Base-by-base conservation (phyloP, 345 rosid genomes). In the Salix brachista region DNA sequence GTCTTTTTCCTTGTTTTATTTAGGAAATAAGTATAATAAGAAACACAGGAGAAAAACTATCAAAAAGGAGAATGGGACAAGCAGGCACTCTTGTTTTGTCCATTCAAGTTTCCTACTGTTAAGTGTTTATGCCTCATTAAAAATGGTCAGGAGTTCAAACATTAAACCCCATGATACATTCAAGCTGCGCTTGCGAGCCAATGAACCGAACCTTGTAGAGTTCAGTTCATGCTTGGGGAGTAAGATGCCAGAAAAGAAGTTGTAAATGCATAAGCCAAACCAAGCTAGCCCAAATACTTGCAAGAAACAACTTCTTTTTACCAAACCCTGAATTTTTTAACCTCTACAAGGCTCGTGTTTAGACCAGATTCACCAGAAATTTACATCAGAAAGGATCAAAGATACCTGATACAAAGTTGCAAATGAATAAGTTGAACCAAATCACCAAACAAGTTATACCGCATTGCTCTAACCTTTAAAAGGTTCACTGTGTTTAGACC, bases 401-500 rank as follows among this genome's bases (percentile, higher is more conserved):
- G 58, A 52, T 52, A n/a, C 58, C 1, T 5, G 50, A 46, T 46
- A 13, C 18, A 46, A 52, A 52, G 58, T 18, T 52, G 58, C n/a
- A 52, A 52, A 52, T 52, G n/a, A 52, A 52, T 18, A 52, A 52
- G 58, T n/a, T 52, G 56, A 52, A 52, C n/a, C 8, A 52, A 52
- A 8, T 7, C 54, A 48, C 21, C 54, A 17, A 5, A 48, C 7
- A 48, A 48, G 54, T 19, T 48, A 6, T 50, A 50, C 17, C 50
- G 14, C 3, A 14, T 46, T 3, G 18, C 50, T 71, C 89, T 81
- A 70, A 94, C 99, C 99, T 93, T 93, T 71, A 95, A 85, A 76
- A 95, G 91, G 87, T 89, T 91, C 80, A 95, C 97, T 13, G 99
- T 93, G 87, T 95, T 95, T 66, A 93, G 93, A 79, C 99, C 97